Evolutionary conservation across 1,284 basidiomycete species (phyloP).

Genomic region (Heterobasidion parviporum): DNA sequence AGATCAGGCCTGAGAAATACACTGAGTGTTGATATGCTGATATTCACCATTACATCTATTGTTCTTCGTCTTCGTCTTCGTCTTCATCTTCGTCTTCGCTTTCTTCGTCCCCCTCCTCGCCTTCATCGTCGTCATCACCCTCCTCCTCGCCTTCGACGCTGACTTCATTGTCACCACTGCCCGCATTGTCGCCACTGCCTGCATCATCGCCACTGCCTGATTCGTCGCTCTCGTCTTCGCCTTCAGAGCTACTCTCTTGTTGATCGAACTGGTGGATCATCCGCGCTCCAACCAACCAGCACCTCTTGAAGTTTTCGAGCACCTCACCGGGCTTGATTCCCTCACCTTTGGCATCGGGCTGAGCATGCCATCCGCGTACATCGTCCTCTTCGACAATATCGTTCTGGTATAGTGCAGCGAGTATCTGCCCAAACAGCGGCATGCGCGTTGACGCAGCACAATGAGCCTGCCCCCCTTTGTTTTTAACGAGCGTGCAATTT

Average conservation of each 20-base stretch:
- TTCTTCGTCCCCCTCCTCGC: conserved; percentile 8
- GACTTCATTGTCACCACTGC: conserved; percentile 6
- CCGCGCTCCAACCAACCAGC: conserved; percentile 61
- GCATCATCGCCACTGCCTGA: conserved; percentile 5
- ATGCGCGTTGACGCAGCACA: conserved; percentile 55
- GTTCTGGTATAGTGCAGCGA: conserved; percentile 67
- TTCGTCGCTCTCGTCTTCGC: conserved; percentile 28
- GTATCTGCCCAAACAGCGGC: conserved; percentile 65
- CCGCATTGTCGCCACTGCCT: conserved; percentile 4
- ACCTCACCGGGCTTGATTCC: conserved; percentile 30
- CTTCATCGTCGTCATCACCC: conserved; percentile 9
- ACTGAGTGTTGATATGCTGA: neutral
- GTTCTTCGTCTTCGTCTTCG: conserved; percentile 6
- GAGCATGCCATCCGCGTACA: conserved; percentile 62
- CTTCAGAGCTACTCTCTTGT: conserved; percentile 53
- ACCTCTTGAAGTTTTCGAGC: conserved; percentile 52
- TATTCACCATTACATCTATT: conserved; percentile 3
- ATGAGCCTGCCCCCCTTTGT: conserved; percentile 35
- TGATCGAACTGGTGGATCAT: conserved; percentile 75
- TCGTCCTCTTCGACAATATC: conserved; percentile 77
- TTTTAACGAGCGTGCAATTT: conserved; percentile 9
- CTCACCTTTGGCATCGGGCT: conserved; percentile 40
- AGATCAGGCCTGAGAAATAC: neutral
- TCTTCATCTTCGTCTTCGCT: conserved; percentile 10
- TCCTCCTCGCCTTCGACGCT: conserved; percentile 5